Conservation (phyloP, 192 early-diverging fungal genomes). For the Coemansia sp. region DNA sequence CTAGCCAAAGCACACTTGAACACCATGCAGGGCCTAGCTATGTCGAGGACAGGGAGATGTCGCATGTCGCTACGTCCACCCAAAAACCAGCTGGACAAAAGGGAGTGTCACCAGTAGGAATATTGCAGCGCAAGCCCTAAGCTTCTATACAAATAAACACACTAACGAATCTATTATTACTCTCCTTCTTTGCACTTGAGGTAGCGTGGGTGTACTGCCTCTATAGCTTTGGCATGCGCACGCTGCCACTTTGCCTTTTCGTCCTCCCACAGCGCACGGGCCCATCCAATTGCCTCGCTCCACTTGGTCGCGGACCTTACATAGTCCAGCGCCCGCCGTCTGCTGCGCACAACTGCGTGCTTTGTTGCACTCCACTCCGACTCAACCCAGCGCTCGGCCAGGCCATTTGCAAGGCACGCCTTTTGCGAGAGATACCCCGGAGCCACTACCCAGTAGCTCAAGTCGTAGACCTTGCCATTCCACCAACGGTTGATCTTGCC, state of each 20-base stretch:
- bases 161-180: neutral
- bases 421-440: slow-evolving; percentile 26
- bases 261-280: slow-evolving; percentile 10
- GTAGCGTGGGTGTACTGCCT: slow-evolving; percentile 46
- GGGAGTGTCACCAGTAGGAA: slow-evolving; percentile 14
- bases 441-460: slow-evolving; percentile 24
- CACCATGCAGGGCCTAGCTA: slow-evolving; percentile 43
- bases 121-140: neutral
- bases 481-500: slow-evolving; percentile 30
- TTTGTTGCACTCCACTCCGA: slow-evolving; percentile 22
- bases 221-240: slow-evolving; percentile 33
- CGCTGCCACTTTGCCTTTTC: slow-evolving; percentile 40
- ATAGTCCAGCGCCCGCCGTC: slow-evolving; percentile 5
- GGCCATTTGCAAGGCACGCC: slow-evolving; percentile 2
- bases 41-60: slow-evolving; percentile 43
- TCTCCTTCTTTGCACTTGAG: neutral
- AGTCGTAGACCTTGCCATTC: slow-evolving; percentile 23
- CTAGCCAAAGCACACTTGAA: slow-evolving; percentile 30
- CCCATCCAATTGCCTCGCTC: slow-evolving; percentile 9
- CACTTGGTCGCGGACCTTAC: slow-evolving; percentile 21
- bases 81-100: slow-evolving; percentile 33
- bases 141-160: neutral
- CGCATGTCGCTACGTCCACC: slow-evolving; percentile 38
- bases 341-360: neutral
- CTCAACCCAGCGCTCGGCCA: neutral